Conservation (phyloP, 208 protist species). For the Leishmania mexicana region DNA sequence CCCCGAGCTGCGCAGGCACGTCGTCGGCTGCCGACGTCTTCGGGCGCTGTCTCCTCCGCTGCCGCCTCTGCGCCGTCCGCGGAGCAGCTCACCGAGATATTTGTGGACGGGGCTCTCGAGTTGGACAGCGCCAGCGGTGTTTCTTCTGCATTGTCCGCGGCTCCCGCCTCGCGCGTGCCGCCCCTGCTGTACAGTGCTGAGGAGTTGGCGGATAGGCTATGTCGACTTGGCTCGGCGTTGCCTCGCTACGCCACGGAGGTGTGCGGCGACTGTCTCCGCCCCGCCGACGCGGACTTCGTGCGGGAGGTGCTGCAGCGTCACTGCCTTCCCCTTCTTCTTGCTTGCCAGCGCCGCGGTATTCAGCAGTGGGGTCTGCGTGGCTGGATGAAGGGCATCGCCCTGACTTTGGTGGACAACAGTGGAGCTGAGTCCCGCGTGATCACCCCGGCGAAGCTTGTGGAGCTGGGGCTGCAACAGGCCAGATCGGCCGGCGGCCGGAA, state of each 20-base stretch:
- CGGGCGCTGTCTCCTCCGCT: neutral
- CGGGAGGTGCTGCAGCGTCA: slow-evolving; percentile 38
- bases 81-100: slow-evolving; percentile 13
- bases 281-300: slow-evolving; percentile 24
- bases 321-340: slow-evolving; percentile 36
- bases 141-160: neutral
- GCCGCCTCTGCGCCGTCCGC: neutral
- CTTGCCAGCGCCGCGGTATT: slow-evolving; percentile 35
- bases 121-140: slow-evolving; percentile 2
- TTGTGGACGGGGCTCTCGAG: slow-evolving; percentile 33
- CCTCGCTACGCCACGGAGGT: slow-evolving; percentile 34
- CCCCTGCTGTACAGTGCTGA: slow-evolving; percentile 25
- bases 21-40: neutral
- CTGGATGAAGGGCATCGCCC: slow-evolving; percentile 22
- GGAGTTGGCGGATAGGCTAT: slow-evolving; percentile 66
- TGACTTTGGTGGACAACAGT: slow-evolving; percentile 35
- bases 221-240: slow-evolving; percentile 55
- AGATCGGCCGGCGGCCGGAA: slow-evolving; percentile 12
- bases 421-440: slow-evolving; percentile 29
- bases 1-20: neutral
- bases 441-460: slow-evolving; percentile 25
- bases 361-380: slow-evolving; percentile 52
- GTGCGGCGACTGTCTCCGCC: slow-evolving; percentile 26
- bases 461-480: slow-evolving; percentile 13
- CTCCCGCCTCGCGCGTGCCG: neutral